phyloP scores from a whole-genome alignment of 768 basidiomycete species.

The Cystobasidium onofrii region DNA sequence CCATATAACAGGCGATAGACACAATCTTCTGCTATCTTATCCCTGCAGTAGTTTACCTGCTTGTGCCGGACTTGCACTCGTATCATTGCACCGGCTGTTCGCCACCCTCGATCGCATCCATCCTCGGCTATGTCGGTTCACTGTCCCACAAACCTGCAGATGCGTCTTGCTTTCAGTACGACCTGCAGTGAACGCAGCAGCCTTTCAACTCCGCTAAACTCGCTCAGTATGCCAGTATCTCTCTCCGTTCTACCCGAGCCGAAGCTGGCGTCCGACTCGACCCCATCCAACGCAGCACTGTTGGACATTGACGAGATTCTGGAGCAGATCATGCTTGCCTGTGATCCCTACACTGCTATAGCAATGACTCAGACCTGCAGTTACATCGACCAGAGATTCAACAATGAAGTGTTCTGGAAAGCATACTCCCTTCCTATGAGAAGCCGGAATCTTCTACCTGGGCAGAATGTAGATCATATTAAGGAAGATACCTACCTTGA shows the following conservation, averaged over 20 bases:
- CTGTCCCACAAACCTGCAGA: too few relatives aligned
- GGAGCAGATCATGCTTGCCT: constrained; percentile 7
- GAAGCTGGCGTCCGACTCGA: not conserved
- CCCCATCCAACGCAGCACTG: not conserved
- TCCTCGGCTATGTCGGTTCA: too few relatives aligned
- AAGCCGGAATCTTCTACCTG: not conserved
- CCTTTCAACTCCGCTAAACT: too few relatives aligned
- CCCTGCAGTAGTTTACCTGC: too few relatives aligned
- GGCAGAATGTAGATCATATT: not conserved
- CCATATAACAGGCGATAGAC: too few relatives aligned
- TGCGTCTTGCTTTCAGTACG: too few relatives aligned
- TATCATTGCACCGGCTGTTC: too few relatives aligned
- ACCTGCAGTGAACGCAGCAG: too few relatives aligned
- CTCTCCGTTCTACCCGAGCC: not conserved
- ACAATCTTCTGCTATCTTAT: too few relatives aligned
- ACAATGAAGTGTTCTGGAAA: constrained; percentile 16
- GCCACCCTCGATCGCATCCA: too few relatives aligned
- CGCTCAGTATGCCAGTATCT: not conserved
- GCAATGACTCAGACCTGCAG: constrained; percentile 7
- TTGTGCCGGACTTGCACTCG: too few relatives aligned
- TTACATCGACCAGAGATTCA: not conserved
- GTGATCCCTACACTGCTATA: constrained; percentile 2
- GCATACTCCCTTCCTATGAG: constrained; percentile 2
- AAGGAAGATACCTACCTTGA: not conserved
- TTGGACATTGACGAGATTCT: not conserved